Evolutionary conservation across 306 rosid genomes (phyloP).

Genomic region (Purshia tridentata): DNA sequence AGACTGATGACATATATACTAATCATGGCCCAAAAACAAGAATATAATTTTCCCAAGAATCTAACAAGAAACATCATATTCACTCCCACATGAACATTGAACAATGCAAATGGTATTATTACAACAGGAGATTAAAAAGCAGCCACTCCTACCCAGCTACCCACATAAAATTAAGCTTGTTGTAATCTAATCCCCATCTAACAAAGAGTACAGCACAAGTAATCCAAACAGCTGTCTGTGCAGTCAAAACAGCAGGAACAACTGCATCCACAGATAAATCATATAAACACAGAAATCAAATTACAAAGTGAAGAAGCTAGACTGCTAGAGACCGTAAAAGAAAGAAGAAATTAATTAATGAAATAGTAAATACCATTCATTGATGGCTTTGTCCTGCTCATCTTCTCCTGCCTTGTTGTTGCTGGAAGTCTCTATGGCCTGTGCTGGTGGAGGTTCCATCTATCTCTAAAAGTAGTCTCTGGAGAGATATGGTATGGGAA

Average conservation of each 20-base stretch:
- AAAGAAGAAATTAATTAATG: neutral
- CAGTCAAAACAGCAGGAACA: constrained; percentile 71
- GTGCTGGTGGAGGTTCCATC: constrained; percentile 76
- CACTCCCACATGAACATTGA: neutral
- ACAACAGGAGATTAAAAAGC: too few species aligned
- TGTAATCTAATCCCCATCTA: constrained; percentile 15
- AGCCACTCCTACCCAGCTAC: too few species aligned
- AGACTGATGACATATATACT: too few species aligned
- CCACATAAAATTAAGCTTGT: neutral
- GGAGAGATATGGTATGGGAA: too few species aligned
- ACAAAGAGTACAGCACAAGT: constrained; percentile 51
- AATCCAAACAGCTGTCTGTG: constrained; percentile 45
- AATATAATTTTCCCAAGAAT: neutral
- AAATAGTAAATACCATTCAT: constrained; percentile 44
- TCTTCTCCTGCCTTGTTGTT: constrained; percentile 33
- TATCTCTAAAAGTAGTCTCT: constrained; percentile 8
- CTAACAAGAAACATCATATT: neutral
- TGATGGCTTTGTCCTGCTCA: constrained; percentile 45
- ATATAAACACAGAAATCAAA: constrained; percentile 6
- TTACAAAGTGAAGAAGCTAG: neutral
- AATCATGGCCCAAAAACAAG: neutral
- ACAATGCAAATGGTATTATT: neutral
- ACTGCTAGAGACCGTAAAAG: neutral
- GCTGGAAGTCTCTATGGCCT: constrained; percentile 52
- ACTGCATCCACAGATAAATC: constrained; percentile 36